These are phyloP conservation scores for Coix lacrymajobi DNA, from an alignment of 176 grass and related monocot species.

Conservation along the genomic window DNA sequence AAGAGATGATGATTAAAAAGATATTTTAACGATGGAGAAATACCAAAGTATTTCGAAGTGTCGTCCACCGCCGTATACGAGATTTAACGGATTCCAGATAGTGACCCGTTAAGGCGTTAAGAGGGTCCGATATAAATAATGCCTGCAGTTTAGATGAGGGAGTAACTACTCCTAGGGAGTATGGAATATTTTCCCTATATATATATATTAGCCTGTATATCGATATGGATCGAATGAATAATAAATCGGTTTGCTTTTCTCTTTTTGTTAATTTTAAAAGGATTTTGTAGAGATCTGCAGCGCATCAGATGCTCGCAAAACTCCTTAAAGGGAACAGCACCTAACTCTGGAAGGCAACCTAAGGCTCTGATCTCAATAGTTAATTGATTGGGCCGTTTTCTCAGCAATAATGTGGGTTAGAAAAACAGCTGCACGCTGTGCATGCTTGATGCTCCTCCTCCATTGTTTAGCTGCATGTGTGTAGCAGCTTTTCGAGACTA, in stretches of 20 bases:
- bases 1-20: too few relatives aligned
- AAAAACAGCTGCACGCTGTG: conserved; percentile 27
- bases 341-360: conserved; percentile 16
- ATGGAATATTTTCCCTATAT: too few relatives aligned
- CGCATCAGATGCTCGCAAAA: conserved; percentile 24
- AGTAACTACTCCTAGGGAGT: too few relatives aligned
- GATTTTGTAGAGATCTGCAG: conserved; percentile 12
- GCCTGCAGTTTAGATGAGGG: too few relatives aligned
- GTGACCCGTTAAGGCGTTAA: too few relatives aligned
- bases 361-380: conserved; percentile 7
- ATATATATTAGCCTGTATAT: too few relatives aligned
- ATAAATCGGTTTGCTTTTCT: background rate
- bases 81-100: too few relatives aligned
- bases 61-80: too few relatives aligned
- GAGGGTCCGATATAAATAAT: too few relatives aligned
- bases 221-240: background rate
- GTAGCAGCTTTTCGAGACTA: conserved; percentile 7
- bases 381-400: conserved; percentile 11
- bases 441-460: conserved; percentile 24
- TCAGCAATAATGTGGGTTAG: conserved; percentile 20
- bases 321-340: conserved; percentile 45
- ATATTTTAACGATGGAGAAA: too few relatives aligned
- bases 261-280: background rate
- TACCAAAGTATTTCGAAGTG: too few relatives aligned
- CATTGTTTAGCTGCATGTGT: conserved; percentile 29